A percentile compares a stretch with the other conserved stretches of the same genome.
These are phyloP conservation scores for Wallacemonas sp. DNA, from an alignment of 208 protist genomes.

Conservation along the genomic window DNA sequence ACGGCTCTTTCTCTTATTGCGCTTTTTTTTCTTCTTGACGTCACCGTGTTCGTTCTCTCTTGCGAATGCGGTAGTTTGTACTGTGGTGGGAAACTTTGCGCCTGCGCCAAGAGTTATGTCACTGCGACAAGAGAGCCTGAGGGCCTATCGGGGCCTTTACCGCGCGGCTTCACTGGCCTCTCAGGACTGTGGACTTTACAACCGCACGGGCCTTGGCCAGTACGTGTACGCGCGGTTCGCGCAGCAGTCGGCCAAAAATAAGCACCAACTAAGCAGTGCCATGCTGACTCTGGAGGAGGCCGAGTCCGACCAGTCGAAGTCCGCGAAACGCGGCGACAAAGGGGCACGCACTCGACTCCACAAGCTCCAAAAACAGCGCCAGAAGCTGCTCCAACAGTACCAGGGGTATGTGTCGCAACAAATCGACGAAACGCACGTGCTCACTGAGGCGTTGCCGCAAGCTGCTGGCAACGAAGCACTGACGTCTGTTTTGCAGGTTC, in stretches of 20 bases:
- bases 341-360: not conserved
- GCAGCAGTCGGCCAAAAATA: constrained; percentile 38
- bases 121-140: constrained; percentile 37
- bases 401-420: constrained; percentile 52
- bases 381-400: constrained; percentile 51
- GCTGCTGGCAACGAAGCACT: constrained; percentile 49
- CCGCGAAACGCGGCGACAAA: constrained; percentile 9
- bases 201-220: constrained; percentile 36
- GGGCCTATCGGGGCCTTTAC: constrained; percentile 61
- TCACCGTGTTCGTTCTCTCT: too few species aligned
- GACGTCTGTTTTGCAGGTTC: constrained; percentile 74
- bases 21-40: constrained; percentile 14
- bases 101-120: constrained; percentile 32
- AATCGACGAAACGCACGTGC: constrained; percentile 41
- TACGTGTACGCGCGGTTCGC: constrained; percentile 60
- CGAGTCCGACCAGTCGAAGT: not conserved
- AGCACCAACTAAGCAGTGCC: constrained; percentile 27
- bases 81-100: not conserved
- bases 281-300: constrained; percentile 25
- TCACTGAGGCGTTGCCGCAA: constrained; percentile 37
- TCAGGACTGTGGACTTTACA: constrained; percentile 50
- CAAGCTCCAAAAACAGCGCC: constrained; percentile 5
- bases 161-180: constrained; percentile 32
- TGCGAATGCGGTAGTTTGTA: too few species aligned
- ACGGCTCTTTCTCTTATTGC: constrained; percentile 4